These are phyloP conservation scores for Metroxylon sagu DNA, from an alignment of 176 grass and related monocot genomes.

Conservation along the genomic window DNA sequence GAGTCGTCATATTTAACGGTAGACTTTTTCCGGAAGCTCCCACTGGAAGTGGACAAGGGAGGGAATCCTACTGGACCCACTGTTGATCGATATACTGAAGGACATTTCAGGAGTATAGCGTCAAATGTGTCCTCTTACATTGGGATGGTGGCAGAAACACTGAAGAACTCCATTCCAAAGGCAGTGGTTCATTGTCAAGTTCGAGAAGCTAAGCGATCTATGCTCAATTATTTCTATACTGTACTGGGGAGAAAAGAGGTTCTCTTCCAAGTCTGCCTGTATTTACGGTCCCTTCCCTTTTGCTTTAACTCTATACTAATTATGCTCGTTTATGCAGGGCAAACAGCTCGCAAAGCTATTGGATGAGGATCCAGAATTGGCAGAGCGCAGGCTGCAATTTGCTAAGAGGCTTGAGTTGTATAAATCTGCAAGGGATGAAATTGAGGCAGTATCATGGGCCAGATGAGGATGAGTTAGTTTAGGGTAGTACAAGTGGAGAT, in stretches of 20 bases:
- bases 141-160: constrained; percentile 72
- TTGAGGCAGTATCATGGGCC: constrained; percentile 64
- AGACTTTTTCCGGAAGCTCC: constrained; percentile 89
- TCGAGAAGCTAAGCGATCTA: constrained; percentile 69
- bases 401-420: constrained; percentile 79
- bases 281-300: too few relatives aligned
- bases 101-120: constrained; percentile 82
- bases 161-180: constrained; percentile 95
- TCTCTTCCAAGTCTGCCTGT: too few relatives aligned
- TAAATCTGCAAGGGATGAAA: constrained; percentile 85
- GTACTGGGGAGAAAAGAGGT: constrained; percentile 88
- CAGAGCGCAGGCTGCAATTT: constrained; percentile 72
- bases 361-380: constrained; percentile 80
- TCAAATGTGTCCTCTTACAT: constrained; percentile 85
- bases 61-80: constrained; percentile 13
- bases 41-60: constrained; percentile 69
- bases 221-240: constrained; percentile 76
- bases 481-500: too few relatives aligned
- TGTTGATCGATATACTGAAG: constrained; percentile 61
- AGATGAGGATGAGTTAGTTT: constrained; percentile 20
- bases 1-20: constrained; percentile 73
- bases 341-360: constrained; percentile 62
- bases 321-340: constrained; percentile 28
- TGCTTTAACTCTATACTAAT: too few relatives aligned
- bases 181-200: constrained; percentile 88